A percentile compares a stretch with the other conserved stretches of the same genome.
These are phyloP conservation scores for Paramecium bursaria DNA, from an alignment of 73 alveolate species.

Conservation along the genomic window DNA sequence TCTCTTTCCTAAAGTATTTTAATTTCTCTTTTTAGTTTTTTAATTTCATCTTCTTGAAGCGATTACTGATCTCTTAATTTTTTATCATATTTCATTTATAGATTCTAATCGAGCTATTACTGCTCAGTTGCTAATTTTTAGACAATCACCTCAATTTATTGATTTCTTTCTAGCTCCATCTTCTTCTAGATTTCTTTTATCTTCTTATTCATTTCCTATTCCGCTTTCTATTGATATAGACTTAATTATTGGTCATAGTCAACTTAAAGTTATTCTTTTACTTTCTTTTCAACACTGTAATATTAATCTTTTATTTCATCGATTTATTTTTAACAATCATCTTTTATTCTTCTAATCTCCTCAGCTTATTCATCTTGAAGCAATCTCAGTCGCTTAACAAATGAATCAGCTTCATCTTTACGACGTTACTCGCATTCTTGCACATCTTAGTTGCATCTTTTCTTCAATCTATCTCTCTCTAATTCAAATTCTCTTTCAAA, in stretches of 20 bases:
- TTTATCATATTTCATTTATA: constrained; percentile 54
- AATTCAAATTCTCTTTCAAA: constrained; percentile 80
- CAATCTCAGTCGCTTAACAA: constrained; percentile 55
- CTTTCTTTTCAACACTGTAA: constrained; percentile 51
- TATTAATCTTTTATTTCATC: constrained; percentile 70
- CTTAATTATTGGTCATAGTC: constrained; percentile 69
- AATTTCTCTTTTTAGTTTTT: constrained; percentile 63
- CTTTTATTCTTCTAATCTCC: constrained; percentile 56
- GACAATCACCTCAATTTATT: constrained; percentile 63
- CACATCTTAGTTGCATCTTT: constrained; percentile 68
- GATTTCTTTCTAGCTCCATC: constrained; percentile 68
- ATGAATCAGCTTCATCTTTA: constrained; percentile 68
- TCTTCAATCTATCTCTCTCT: constrained; percentile 84
- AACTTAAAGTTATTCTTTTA: constrained; percentile 62
- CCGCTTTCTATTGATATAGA: constrained; percentile 39
- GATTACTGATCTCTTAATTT: constrained; percentile 34
- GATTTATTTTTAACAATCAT: constrained; percentile 56
- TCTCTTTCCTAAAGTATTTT: constrained; percentile 51
- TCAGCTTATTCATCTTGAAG: constrained; percentile 61
- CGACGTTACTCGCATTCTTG: constrained; percentile 60
- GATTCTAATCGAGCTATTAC: constrained; percentile 23
- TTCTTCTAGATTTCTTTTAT: constrained; percentile 61
- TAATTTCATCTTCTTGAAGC: constrained; percentile 46
- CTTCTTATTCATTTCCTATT: constrained; percentile 65
- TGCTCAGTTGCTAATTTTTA: constrained; percentile 69